phyloP scores from a whole-genome alignment of 2,329 filamentous ascomycete species.

The Cytospora piceae region DNA sequence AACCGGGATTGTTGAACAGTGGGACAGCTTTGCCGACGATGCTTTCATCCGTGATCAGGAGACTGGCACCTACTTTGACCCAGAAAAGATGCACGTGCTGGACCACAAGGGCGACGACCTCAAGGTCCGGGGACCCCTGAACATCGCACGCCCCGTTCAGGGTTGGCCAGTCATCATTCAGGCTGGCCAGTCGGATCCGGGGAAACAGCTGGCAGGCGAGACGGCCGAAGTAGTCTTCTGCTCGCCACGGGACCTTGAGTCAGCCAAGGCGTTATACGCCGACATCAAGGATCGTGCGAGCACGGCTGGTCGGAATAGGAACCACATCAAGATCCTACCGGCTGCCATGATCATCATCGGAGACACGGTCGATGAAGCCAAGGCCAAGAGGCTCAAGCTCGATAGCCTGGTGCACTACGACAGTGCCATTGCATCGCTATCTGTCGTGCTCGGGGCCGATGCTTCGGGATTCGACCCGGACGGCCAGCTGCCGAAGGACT shows the following conservation, averaged over 20 bases:
- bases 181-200: slow-evolving; percentile 57
- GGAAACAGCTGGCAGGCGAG: slow-evolving; percentile 54
- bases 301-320: slow-evolving; percentile 48
- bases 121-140: slow-evolving; percentile 52
- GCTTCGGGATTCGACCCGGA: slow-evolving; percentile 53
- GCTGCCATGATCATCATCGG: slow-evolving; percentile 55
- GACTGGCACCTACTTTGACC: slow-evolving; percentile 54
- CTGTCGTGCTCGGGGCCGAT: slow-evolving; percentile 51
- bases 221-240: slow-evolving; percentile 59
- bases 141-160: slow-evolving; percentile 56
- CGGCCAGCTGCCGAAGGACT: slow-evolving; percentile 49
- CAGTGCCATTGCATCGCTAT: slow-evolving; percentile 56
- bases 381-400: slow-evolving; percentile 51
- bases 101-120: slow-evolving; percentile 54
- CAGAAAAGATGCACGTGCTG: slow-evolving; percentile 55
- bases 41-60: slow-evolving; percentile 54
- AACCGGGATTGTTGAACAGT: neutral
- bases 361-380: slow-evolving; percentile 52
- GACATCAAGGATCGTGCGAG: slow-evolving; percentile 54
- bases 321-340: slow-evolving; percentile 56
- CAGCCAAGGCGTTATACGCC: slow-evolving; percentile 52
- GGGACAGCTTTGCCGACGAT: slow-evolving; percentile 60
- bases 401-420: slow-evolving; percentile 59
- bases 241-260: slow-evolving; percentile 49
- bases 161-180: slow-evolving; percentile 61